A percentile compares a stretch with the other conserved stretches of the same genome.
These are phyloP conservation scores for Mentha longifolia DNA, from an alignment of 257 asterid species.

Conservation along the genomic window DNA sequence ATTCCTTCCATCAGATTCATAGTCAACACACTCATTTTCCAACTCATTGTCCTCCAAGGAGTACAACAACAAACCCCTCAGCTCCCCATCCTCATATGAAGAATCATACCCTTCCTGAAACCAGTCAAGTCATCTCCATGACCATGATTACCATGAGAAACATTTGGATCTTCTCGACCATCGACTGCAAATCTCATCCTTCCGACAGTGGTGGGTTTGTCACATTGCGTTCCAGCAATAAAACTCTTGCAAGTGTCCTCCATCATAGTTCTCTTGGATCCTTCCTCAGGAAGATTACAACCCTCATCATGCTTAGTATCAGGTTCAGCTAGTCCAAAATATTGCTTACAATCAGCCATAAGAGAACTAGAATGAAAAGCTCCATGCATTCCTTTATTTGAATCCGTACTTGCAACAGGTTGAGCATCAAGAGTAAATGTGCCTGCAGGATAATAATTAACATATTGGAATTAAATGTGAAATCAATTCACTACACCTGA, in stretches of 20 bases:
- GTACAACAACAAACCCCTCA: slow-evolving; percentile 61
- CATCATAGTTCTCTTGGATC: slow-evolving; percentile 18
- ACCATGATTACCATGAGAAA: slow-evolving; percentile 45
- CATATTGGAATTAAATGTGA: slow-evolving; percentile 31
- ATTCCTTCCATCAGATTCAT: slow-evolving; percentile 78
- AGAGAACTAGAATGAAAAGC: slow-evolving; percentile 35
- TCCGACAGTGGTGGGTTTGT: slow-evolving; percentile 36
- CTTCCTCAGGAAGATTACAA: slow-evolving; percentile 28
- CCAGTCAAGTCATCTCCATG: slow-evolving; percentile 39
- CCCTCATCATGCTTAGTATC: slow-evolving; percentile 43
- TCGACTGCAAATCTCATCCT: slow-evolving; percentile 38
- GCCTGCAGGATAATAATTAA: slow-evolving; percentile 43
- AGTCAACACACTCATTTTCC: slow-evolving; percentile 70
- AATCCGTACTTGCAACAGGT: slow-evolving; percentile 33
- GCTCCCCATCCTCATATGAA: slow-evolving; percentile 91
- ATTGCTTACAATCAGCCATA: slow-evolving; percentile 29
- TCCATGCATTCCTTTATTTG: slow-evolving; percentile 37
- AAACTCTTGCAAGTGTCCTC: slow-evolving; percentile 47
- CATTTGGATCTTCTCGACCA: slow-evolving; percentile 44
- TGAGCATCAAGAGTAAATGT: slow-evolving; percentile 38
- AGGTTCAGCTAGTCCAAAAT: slow-evolving; percentile 18
- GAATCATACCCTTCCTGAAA: slow-evolving; percentile 72
- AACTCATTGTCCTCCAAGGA: slow-evolving; percentile 66
- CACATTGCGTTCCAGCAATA: slow-evolving; percentile 41
- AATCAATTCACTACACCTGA: slow-evolving; percentile 30